Conservation (phyloP, 1,139 yeast genomes). For the Pichia sp. region DNA sequence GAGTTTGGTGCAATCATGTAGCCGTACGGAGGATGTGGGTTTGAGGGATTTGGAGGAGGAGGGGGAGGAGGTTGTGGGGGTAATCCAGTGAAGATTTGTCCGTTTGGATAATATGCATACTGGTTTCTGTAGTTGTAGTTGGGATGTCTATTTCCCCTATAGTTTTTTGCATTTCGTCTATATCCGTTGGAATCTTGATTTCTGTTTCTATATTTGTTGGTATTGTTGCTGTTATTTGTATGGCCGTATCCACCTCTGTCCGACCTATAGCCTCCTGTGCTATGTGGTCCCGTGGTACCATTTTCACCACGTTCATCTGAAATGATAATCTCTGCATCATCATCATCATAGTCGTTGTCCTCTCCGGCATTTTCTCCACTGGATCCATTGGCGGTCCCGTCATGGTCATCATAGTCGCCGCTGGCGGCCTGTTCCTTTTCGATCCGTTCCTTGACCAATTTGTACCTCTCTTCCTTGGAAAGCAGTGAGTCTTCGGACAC, state of each 20-base stretch:
- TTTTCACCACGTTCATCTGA: not conserved
- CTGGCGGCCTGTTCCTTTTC: conserved; percentile 19
- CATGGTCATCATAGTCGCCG: not conserved
- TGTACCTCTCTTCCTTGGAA: conserved; percentile 21
- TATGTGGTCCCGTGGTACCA: not conserved
- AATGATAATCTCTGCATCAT: not conserved
- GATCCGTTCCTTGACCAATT: conserved; percentile 20
- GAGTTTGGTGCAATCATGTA: conserved; percentile 10
- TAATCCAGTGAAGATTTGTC: conserved; percentile 1
- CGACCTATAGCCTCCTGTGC: not conserved
- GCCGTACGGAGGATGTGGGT: conserved; percentile 2
- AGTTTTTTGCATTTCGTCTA: not conserved
- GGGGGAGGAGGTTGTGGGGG: not conserved
- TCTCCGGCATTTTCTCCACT: not conserved
- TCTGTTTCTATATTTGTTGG: not conserved
- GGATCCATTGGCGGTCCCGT: not conserved
- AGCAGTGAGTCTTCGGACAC: not conserved
- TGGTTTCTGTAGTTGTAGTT: conserved; percentile 6
- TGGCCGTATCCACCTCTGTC: not conserved
- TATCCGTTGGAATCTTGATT: not conserved
- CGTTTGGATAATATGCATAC: conserved; percentile 3
- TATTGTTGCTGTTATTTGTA: not conserved
- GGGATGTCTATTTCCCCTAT: conserved; percentile 1
- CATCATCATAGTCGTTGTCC: not conserved
- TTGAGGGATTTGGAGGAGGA: not conserved